Percentiles rank a stretch among this genome's conserved stretches.
Evolutionary conservation across 257 asterid genomes (phyloP).

Genomic region (Nicotiana tabacum): DNA sequence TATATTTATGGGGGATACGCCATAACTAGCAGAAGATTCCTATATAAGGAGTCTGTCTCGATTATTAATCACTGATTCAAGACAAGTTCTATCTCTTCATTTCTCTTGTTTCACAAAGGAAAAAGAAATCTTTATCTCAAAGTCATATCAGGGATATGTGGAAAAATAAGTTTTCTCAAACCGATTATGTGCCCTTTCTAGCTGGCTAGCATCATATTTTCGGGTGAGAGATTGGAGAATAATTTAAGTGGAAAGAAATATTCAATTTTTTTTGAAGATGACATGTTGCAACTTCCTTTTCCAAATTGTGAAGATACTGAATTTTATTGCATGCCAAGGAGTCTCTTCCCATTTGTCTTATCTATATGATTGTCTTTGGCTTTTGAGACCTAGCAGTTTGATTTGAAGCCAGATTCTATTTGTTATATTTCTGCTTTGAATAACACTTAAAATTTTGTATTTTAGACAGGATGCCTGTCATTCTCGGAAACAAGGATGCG

Average conservation of each 20-base stretch:
- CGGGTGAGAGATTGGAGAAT: background rate
- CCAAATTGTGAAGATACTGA: background rate
- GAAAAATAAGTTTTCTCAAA: background rate
- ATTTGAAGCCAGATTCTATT: background rate
- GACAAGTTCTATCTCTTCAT: background rate
- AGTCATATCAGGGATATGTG: background rate
- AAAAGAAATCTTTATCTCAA: background rate
- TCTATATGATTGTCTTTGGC: background rate
- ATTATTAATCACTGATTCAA: background rate
- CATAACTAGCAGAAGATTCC: background rate
- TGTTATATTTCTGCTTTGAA: background rate
- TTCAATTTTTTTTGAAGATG: background rate
- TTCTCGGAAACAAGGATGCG: conserved; percentile 71
- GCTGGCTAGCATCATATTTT: background rate
- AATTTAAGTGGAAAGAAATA: background rate
- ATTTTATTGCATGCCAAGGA: background rate
- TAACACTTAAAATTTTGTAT: background rate
- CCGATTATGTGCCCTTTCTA: background rate
- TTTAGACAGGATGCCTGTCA: conserved; percentile 97
- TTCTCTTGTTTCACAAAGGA: background rate
- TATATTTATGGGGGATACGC: background rate
- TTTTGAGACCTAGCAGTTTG: background rate
- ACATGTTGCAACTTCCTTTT: background rate
- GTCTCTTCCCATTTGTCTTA: background rate
- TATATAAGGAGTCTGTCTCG: background rate